Percentiles rank a stretch among this genome's conserved stretches.
Conservation (phyloP, 2,329 filamentous ascomycete genomes). For the Verticillium isaacii region DNA sequence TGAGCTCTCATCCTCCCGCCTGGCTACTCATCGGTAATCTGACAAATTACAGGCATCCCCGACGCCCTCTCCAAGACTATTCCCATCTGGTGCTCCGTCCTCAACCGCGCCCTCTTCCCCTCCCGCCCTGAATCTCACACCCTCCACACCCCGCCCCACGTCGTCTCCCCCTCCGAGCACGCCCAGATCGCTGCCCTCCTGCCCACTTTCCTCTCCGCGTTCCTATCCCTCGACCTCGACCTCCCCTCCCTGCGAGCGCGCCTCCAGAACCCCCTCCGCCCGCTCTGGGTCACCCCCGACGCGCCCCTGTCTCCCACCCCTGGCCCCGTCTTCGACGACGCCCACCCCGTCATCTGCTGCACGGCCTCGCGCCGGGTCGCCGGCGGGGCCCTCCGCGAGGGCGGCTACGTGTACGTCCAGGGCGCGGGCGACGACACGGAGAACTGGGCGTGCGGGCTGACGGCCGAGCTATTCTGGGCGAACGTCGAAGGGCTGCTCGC, state of each 20-base stretch:
- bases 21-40: constrained; percentile 1
- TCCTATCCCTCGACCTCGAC: constrained; percentile 56
- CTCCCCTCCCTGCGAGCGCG: constrained; percentile 46
- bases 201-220: constrained; percentile 47
- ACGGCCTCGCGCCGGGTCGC: constrained; percentile 72
- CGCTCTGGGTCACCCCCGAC: constrained; percentile 75
- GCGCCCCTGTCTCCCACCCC: constrained; percentile 40
- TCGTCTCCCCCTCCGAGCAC: constrained; percentile 71
- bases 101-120: constrained; percentile 77
- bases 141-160: constrained; percentile 67
- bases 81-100: constrained; percentile 85
- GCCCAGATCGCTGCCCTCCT: constrained; percentile 67
- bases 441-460: constrained; percentile 82
- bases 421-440: constrained; percentile 94
- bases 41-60: constrained; percentile 62
- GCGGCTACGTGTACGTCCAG: constrained; percentile 65
- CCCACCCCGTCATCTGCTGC: constrained; percentile 74
- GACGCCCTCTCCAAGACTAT: constrained; percentile 92
- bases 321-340: constrained; percentile 45
- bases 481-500: constrained; percentile 56
- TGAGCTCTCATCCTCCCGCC: constrained; percentile 27
- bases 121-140: constrained; percentile 34
- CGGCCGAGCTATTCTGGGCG: constrained; percentile 74
- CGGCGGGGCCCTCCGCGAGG: constrained; percentile 60
- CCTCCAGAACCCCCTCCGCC: constrained; percentile 67